Conservation (phyloP, 208 protist genomes). For the Crithidia thermophila region DNA sequence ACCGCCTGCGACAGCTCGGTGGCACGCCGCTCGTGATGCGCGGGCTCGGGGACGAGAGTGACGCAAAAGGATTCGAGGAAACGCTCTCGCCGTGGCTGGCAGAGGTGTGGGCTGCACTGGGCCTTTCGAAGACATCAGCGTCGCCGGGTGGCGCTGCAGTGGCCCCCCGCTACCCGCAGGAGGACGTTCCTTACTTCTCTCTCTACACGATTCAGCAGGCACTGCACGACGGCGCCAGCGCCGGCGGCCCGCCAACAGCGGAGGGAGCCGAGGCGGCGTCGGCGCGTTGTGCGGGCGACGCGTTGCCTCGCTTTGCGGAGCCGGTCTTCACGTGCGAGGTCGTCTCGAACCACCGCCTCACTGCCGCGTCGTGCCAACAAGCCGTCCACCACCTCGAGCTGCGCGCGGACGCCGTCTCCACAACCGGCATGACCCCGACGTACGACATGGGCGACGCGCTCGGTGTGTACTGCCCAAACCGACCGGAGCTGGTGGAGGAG, state of each 20-base stretch:
- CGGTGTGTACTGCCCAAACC: conserved; percentile 76
- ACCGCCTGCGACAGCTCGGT: conserved; percentile 85
- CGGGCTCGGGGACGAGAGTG: conserved; percentile 92
- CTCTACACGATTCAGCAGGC: conserved; percentile 20
- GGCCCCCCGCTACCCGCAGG: conserved; percentile 14
- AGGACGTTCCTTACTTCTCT: conserved; percentile 30
- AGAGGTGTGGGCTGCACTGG: conserved; percentile 66
- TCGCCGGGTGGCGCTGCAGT: background rate
- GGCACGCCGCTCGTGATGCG: conserved; percentile 69
- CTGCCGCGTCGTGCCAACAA: conserved; percentile 64
- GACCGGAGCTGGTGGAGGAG: conserved; percentile 46
- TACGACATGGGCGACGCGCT: conserved; percentile 85
- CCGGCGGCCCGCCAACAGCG: background rate
- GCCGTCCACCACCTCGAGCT: conserved; percentile 69
- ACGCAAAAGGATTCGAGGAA: conserved; percentile 79
- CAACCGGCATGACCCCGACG: background rate
- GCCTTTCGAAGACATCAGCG: background rate
- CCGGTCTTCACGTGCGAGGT: conserved; percentile 51
- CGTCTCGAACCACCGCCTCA: conserved; percentile 51
- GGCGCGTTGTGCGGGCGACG: background rate
- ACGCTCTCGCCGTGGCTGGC: conserved; percentile 69
- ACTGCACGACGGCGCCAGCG: too few species aligned
- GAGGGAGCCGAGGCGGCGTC: background rate
- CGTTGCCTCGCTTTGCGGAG: conserved; percentile 18
- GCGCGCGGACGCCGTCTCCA: background rate